Percentiles rank a stretch among this genome's conserved stretches.
Evolutionary conservation across 305 asterid species (phyloP).

Genomic region (Coffea humblotiana): DNA sequence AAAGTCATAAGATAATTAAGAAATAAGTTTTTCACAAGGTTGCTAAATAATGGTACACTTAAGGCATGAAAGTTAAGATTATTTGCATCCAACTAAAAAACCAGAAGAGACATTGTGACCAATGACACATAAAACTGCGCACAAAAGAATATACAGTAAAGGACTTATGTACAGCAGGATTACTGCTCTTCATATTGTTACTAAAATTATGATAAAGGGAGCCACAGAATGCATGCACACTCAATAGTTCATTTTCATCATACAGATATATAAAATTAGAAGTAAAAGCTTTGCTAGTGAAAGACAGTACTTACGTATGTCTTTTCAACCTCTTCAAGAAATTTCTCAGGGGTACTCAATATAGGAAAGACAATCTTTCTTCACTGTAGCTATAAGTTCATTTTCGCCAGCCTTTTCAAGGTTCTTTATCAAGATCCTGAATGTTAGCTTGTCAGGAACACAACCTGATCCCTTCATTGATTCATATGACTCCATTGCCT

Average conservation of each 20-base stretch:
- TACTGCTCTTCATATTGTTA: background rate
- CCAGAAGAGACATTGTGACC: background rate
- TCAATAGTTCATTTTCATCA: background rate
- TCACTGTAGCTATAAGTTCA: slow-evolving; percentile 41
- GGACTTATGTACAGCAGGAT: background rate
- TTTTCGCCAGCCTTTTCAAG: slow-evolving; percentile 66
- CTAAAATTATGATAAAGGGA: background rate
- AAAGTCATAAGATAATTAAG: background rate
- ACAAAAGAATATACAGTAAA: background rate
- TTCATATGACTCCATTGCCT: slow-evolving; percentile 63
- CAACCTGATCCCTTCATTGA: slow-evolving; percentile 68
- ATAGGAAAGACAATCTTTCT: slow-evolving; percentile 56
- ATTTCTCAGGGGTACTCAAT: slow-evolving; percentile 58
- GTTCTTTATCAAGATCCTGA: slow-evolving; percentile 57
- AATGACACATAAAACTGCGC: background rate
- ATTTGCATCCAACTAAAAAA: background rate
- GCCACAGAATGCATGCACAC: background rate
- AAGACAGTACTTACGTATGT: slow-evolving; percentile 40
- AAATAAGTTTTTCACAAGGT: background rate
- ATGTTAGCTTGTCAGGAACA: slow-evolving; percentile 63
- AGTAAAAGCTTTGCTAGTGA: background rate
- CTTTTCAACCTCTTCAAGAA: slow-evolving; percentile 53
- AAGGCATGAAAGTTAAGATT: background rate
- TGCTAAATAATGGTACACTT: background rate
- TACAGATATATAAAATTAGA: background rate